Percentiles rank a stretch among this genome's conserved stretches.
These are phyloP conservation scores for Neoconidiobolus thromboides DNA, from an alignment of 371 early-diverging fungal species.

Conservation along the genomic window DNA sequence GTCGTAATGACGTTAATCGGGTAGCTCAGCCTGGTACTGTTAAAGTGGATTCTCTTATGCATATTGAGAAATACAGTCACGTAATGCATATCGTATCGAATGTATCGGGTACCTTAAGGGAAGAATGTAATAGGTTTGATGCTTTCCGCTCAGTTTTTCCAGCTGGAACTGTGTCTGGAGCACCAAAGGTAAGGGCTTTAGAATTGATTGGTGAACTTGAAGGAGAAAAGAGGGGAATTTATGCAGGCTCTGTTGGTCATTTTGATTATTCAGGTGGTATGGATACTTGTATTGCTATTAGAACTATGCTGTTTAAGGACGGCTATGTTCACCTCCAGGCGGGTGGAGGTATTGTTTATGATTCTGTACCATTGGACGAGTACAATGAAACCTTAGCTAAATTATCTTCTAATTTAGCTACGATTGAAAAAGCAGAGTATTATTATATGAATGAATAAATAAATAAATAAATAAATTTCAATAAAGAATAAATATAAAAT, in stretches of 20 bases:
- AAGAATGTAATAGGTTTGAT: slow-evolving; percentile 76
- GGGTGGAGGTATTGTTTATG: slow-evolving; percentile 89
- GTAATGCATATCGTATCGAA: slow-evolving; percentile 96
- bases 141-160: slow-evolving; percentile 94
- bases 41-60: slow-evolving; percentile 87
- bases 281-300: slow-evolving; percentile 93
- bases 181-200: slow-evolving; percentile 92
- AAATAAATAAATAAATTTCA: too few relatives aligned
- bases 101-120: slow-evolving; percentile 71
- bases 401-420: slow-evolving; percentile 71
- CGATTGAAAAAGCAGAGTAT: slow-evolving; percentile 67
- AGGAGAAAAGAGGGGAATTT: slow-evolving; percentile 80
- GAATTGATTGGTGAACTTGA: slow-evolving; percentile 81
- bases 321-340: slow-evolving; percentile 85
- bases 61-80: slow-evolving; percentile 85
- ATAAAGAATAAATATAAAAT: too few relatives aligned
- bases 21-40: slow-evolving; percentile 82
- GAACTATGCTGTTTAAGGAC: slow-evolving; percentile 93
- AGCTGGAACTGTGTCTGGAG: slow-evolving; percentile 92
- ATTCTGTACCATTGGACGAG: slow-evolving; percentile 77
- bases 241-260: slow-evolving; percentile 91
- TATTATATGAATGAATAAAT: slow-evolving; percentile 15
- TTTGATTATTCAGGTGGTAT: slow-evolving; percentile 82
- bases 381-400: slow-evolving; percentile 91
- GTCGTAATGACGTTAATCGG: slow-evolving; percentile 91